Evolutionary conservation across 2,329 filamentous ascomycete genomes (phyloP), one percentile per base, ranked within the genome.

Genomic region (Paecilomyces variotii): DNA sequence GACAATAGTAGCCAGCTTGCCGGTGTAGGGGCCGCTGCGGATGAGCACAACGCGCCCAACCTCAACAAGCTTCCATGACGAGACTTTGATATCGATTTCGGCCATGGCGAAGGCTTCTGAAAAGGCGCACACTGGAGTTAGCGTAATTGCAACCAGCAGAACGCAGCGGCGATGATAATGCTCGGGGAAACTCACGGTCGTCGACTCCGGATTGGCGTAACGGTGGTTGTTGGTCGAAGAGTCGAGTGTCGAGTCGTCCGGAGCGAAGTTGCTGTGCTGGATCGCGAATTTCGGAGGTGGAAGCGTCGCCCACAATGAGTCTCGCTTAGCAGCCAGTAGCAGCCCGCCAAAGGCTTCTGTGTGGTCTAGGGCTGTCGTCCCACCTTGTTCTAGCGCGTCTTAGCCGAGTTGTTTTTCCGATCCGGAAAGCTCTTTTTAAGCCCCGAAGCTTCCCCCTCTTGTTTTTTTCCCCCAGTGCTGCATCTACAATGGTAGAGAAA

Each of bases 21-120:
- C 92, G 70, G 83, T 82, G 83, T 82, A 89, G 72, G 87, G 87
- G 76, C 91, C 89, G 76, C 85, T 82, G 80, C 90, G 88, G 83
- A 97, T 87, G 79, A 96, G 87, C 78, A 96, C 88, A 76, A 99
- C 87, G 78, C 94, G 91, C 87, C 94, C 94, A 80, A 97, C 90
- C 88, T 99, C 92, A 79, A 99, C 92, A 81, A 91, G 85, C 84
- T 92, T 92, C 91, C 91, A 95, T 79, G 87, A 84, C 76, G 89
- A 88, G 79, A 86, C 82, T 82, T 87, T 87, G 81, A 92, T 87
- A 75, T 87, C 82, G 81, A 88, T 87, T 83, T 90, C 87, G 81
- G 87, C 87, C 88, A 91, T 91, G 85, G 80, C 87, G 83, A 80
- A 80, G 79, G 78, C 80, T 78, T 80, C 81, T 86, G 75, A 63